Evolutionary conservation across 148 eudicot species (phyloP).

Genomic region (Salicornia ramosissima): DNA sequence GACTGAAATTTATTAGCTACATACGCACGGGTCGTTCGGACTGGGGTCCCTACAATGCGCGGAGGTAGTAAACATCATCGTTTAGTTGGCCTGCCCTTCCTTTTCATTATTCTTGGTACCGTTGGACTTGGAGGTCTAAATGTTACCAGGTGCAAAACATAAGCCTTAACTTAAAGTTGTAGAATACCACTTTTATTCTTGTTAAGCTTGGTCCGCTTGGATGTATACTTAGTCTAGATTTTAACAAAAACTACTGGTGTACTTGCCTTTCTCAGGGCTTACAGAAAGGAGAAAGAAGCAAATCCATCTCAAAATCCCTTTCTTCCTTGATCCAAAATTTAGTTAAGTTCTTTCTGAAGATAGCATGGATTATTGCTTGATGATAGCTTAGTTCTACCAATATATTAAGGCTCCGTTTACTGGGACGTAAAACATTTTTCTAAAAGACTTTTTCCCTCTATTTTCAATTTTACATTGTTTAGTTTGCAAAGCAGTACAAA

Average conservation of each 20-base stretch:
- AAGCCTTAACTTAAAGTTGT: background rate
- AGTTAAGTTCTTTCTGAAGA: background rate
- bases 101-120: conserved; percentile 55
- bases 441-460: no score
- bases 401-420: no score
- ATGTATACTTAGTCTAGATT: background rate
- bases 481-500: no score
- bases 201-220: no score
- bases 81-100: conserved; percentile 52
- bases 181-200: background rate
- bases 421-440: no score
- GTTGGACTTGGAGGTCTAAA: conserved; percentile 59
- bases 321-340: conserved; percentile 43
- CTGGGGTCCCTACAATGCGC: conserved; percentile 44
- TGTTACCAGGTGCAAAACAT: conserved; percentile 46
- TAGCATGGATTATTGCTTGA: background rate
- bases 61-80: conserved; percentile 49
- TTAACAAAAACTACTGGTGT: background rate
- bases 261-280: conserved; percentile 48
- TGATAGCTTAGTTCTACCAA: background rate
- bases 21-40: conserved; percentile 51
- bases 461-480: no score
- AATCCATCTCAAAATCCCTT: conserved; percentile 63
- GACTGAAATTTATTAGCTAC: conserved; percentile 21
- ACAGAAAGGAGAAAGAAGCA: conserved; percentile 49